Evolutionary conservation across 257 asterid species (phyloP).

Genomic region (Verbascum thapsus): DNA sequence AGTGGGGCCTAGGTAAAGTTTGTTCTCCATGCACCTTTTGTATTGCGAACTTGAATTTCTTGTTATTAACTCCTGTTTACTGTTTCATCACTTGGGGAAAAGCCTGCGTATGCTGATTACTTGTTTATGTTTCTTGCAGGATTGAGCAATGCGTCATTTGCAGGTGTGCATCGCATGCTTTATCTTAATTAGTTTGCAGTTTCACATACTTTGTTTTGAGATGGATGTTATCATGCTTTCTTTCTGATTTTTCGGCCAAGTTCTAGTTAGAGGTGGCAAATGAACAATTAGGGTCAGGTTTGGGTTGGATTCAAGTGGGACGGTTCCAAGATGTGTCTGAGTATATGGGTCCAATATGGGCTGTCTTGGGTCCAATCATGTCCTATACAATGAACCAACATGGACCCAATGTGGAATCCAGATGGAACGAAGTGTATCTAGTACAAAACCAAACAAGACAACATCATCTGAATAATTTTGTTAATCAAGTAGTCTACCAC

Average conservation of each 20-base stretch:
- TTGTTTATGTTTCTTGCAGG: slow-evolving; percentile 56
- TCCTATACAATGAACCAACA: no score
- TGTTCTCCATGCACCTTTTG: slow-evolving; percentile 8
- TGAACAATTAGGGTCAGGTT: no score
- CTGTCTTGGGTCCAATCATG: no score
- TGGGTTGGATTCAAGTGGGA: no score
- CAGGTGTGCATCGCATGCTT: slow-evolving; percentile 47
- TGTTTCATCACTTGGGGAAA: slow-evolving; percentile 25
- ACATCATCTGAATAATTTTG: no score
- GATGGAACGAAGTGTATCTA: no score
- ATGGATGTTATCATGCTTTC: slow-evolving; percentile 12
- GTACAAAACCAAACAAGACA: no score
- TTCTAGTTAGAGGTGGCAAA: no score
- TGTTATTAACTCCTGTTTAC: slow-evolving; percentile 2
- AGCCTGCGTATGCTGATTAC: slow-evolving; percentile 27
- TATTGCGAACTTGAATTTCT: not conserved
- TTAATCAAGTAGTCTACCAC: no score
- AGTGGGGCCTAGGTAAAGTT: slow-evolving; percentile 12
- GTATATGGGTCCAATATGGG: no score
- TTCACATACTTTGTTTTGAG: not conserved
- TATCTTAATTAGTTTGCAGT: slow-evolving; percentile 6
- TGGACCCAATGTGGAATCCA: no score
- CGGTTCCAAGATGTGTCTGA: no score
- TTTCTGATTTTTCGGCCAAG: slow-evolving; percentile 10
- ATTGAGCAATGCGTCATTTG: slow-evolving; percentile 64